Evolutionary conservation across 176 grass and related monocot genomes (phyloP).

Genomic region (Eleusine indica): DNA sequence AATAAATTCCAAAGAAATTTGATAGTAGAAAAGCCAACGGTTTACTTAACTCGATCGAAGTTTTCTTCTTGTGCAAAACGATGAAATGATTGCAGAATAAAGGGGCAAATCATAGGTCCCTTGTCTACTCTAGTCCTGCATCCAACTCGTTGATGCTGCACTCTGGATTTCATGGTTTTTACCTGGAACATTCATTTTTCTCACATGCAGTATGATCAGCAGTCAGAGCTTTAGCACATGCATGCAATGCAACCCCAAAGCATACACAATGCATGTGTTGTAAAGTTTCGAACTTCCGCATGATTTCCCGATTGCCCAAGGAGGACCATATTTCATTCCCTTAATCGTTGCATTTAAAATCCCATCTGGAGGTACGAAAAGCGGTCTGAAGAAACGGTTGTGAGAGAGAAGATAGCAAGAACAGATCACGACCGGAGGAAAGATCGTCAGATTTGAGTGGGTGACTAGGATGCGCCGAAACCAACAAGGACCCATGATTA

Average conservation of each 20-base stretch:
- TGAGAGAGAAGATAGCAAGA: not conserved
- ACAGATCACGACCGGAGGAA: constrained; percentile 14
- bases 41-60: too few species aligned
- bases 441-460: constrained; percentile 6
- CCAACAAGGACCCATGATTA: constrained; percentile 39
- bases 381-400: not conserved
- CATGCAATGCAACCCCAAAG: not conserved
- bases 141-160: not conserved
- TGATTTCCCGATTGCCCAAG: not conserved
- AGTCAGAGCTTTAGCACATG: constrained; percentile 17
- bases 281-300: constrained; percentile 14
- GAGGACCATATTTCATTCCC: constrained; percentile 18
- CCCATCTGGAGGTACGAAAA: constrained; percentile 2
- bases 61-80: not conserved
- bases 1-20: not conserved
- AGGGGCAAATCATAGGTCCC: not conserved
- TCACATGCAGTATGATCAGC: not conserved
- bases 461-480: constrained; percentile 1
- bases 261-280: constrained; percentile 7
- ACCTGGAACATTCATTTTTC: not conserved
- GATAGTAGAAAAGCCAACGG: not conserved
- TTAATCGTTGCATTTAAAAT: not conserved
- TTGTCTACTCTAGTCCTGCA: not conserved
- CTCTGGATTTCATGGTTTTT: not conserved
- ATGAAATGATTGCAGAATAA: not conserved